Base-by-base conservation (phyloP, 768 basidiomycete species). In the Candolleomyces eurysporus region DNA sequence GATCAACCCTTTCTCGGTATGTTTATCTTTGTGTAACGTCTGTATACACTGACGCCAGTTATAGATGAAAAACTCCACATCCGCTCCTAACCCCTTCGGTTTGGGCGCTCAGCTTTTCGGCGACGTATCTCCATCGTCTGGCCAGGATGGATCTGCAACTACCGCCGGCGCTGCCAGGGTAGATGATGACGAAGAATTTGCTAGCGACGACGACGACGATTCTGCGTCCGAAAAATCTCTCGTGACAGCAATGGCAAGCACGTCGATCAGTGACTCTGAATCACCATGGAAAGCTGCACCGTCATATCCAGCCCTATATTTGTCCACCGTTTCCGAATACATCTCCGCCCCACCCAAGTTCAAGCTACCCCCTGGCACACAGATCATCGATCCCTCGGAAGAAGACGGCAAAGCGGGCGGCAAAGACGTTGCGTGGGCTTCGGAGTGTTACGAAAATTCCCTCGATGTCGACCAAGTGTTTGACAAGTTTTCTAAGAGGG, bases 371-470 rank as follows among this genome's bases (percentile, higher is more conserved):
- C 68, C 80, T 2, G 78, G 72, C 16, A 74, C 80, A 19, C 77
- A 79, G 10, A 75, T 86, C 42, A 74, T 78, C 22, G 78, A 79
- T 30, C 75, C 76, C 26, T 48, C 56, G n/a, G 54, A 40, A 56
- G 54, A 42, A 17, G 75, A 78, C 48, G 75, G 70, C 53, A 80
- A 73, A 36, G 36, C 36, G 66, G 74, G 75, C 30, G 75, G 78
- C 59, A 78, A 82, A 60, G 81, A 83, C 64, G 73, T 79, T 21
- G 75, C 75, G 16, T 91, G 88, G 92, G 72, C 78, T 11, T 75
- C 83, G 5, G 94, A 96, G 71, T 78, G 82, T 19, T 96, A 92
- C 69, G 94, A 95, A 74, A 88, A 90, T 68, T 89, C 90, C 14
- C 69, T 90, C 52, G 79, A 89, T 49, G 79, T 92, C 48, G 96